phyloP scores from a whole-genome alignment of 805 yeast species.

The Cyberlindnera mississippiensis region DNA sequence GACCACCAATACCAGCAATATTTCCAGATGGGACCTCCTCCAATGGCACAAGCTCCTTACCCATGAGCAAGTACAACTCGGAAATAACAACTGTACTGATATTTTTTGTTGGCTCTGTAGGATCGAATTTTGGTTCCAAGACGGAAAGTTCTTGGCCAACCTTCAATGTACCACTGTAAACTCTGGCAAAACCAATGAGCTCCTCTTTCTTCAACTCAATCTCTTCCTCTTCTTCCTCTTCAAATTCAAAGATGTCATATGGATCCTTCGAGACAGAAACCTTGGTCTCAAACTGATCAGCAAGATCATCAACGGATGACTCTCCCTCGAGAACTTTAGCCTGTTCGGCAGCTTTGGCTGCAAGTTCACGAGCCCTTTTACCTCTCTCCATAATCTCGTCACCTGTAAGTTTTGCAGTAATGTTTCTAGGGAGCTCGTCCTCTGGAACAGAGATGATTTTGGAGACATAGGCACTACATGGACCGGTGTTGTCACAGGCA shows the following conservation, averaged over 20 bases:
- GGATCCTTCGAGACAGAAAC: slow-evolving; percentile 30
- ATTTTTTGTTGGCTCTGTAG: slow-evolving; percentile 53
- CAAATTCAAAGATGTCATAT: slow-evolving; percentile 42
- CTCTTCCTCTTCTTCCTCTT: slow-evolving; percentile 47
- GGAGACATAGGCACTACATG: slow-evolving; percentile 75
- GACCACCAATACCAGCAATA: slow-evolving; percentile 90
- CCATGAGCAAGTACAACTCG: slow-evolving; percentile 83
- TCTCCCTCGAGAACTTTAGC: slow-evolving; percentile 30
- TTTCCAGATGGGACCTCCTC: slow-evolving; percentile 89
- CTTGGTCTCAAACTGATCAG: slow-evolving; percentile 21
- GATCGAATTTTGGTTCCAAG: slow-evolving; percentile 85
- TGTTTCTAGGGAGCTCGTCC: slow-evolving; percentile 65
- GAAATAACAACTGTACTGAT: slow-evolving; percentile 56
- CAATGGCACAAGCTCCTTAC: slow-evolving; percentile 77
- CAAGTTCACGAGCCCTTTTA: slow-evolving; percentile 60
- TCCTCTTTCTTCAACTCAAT: slow-evolving; percentile 49
- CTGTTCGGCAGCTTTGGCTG: slow-evolving; percentile 62
- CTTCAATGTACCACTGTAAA: slow-evolving; percentile 78
- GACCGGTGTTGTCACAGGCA: slow-evolving; percentile 63
- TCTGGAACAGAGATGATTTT: slow-evolving; percentile 86
- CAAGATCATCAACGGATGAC: slow-evolving; percentile 18
- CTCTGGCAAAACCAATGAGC: slow-evolving; percentile 81
- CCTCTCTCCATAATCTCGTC: slow-evolving; percentile 63
- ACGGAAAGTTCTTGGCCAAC: slow-evolving; percentile 74
- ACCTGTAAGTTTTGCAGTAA: slow-evolving; percentile 37